Conservation (phyloP, 2,329 filamentous ascomycete species). For the Akanthomyces dipterigenus region DNA sequence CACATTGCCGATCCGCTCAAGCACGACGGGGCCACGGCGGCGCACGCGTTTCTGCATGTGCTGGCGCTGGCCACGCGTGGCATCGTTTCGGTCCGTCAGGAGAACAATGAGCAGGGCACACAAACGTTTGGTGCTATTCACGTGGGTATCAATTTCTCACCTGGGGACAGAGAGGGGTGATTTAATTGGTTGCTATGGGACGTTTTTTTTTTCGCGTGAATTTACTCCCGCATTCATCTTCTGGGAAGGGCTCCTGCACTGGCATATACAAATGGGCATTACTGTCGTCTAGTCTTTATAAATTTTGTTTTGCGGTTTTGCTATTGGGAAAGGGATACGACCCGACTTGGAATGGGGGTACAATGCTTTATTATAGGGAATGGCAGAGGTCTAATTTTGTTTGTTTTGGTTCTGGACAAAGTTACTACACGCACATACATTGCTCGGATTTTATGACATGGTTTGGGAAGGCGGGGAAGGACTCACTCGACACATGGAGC, state of each 20-base stretch:
- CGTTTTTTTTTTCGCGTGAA: neutral
- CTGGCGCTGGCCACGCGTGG: conserved; percentile 63
- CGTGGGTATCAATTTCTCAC: conserved; percentile 31
- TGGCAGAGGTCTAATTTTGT: neutral
- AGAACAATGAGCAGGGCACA: conserved; percentile 25
- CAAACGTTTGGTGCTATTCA: conserved; percentile 41
- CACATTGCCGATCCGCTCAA: conserved; percentile 55
- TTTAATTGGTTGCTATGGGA: neutral
- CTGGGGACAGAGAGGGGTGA: neutral
- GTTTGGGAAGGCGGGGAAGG: neutral
- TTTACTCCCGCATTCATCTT: conserved; percentile 4
- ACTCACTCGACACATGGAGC: too few species aligned
- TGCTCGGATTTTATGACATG: too few species aligned
- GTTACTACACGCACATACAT: neutral
- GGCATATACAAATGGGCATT: neutral
- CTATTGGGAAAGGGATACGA: neutral
- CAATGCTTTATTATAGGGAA: neutral
- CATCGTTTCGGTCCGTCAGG: conserved; percentile 56
- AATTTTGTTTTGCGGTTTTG: neutral
- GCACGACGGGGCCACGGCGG: conserved; percentile 54
- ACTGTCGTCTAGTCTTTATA: neutral
- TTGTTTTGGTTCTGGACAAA: neutral
- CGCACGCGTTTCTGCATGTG: conserved; percentile 70
- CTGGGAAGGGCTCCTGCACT: neutral
- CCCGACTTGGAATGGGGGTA: neutral